Evolutionary conservation across 2,329 filamentous ascomycete species (phyloP).

Genomic region (Penicillium sp.): DNA sequence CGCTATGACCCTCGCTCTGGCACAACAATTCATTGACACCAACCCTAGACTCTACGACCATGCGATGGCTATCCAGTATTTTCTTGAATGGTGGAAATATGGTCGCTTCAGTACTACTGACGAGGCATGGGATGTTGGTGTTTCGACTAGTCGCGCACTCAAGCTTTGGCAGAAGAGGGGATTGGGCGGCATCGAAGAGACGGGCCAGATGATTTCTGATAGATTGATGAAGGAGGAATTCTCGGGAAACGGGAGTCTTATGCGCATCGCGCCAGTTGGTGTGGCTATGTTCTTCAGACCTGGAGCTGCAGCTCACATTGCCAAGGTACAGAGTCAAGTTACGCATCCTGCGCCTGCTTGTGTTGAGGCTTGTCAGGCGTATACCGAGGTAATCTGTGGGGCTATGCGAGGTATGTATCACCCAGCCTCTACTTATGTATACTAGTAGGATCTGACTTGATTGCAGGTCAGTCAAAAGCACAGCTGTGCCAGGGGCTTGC

Average conservation of each 20-base stretch:
- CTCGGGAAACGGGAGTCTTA: constrained; percentile 45
- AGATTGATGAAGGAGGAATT: constrained; percentile 15
- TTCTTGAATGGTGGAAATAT: constrained; percentile 36
- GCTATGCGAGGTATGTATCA: constrained; percentile 26
- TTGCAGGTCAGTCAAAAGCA: constrained; percentile 18
- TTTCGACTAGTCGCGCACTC: constrained; percentile 33
- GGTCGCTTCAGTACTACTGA: constrained; percentile 40
- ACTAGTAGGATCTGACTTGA: background rate
- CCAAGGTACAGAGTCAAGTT: constrained; percentile 27
- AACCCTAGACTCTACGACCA: constrained; percentile 29
- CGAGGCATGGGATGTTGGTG: constrained; percentile 42
- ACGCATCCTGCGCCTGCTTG: constrained; percentile 43
- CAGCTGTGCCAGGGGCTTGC: constrained; percentile 8
- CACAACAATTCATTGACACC: constrained; percentile 38
- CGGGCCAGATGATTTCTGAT: constrained; percentile 18
- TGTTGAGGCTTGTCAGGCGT: constrained; percentile 42
- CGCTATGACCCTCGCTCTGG: constrained; percentile 46
- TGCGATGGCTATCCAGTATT: constrained; percentile 34
- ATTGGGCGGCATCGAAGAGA: background rate
- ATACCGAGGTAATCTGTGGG: constrained; percentile 33
- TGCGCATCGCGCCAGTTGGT: constrained; percentile 43
- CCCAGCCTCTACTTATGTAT: background rate
- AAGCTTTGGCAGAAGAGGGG: constrained; percentile 29
- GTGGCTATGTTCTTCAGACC: constrained; percentile 30
- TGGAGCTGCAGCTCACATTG: constrained; percentile 23